Percentiles rank a stretch among this genome's conserved stretches.
These are phyloP conservation scores for Mucor lusitanicus DNA, from an alignment of 371 early-diverging fungal species.

Conservation along the genomic window DNA sequence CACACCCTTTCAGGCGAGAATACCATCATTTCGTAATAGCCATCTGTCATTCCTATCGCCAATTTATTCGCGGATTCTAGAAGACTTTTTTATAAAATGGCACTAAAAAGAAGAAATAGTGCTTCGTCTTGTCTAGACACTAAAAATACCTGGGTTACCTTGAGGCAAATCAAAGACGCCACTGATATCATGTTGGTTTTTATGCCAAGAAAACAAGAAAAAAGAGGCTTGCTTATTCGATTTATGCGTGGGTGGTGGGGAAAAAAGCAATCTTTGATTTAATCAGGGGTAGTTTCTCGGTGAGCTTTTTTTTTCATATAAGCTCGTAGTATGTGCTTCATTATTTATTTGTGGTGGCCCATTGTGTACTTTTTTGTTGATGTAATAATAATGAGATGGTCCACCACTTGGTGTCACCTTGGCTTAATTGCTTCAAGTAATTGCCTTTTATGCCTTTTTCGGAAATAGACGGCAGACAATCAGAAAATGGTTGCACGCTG, in stretches of 20 bases:
- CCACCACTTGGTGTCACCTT: not conserved
- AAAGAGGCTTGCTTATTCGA: not conserved
- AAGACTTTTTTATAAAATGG: not conserved
- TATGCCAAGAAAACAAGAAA: constrained; percentile 1
- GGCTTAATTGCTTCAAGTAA: not conserved
- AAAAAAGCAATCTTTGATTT: not conserved
- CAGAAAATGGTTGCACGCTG: too few relatives aligned
- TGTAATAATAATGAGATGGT: not conserved
- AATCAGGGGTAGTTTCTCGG: not conserved
- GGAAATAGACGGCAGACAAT: too few relatives aligned
- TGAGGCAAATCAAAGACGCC: not conserved
- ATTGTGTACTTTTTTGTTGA: not conserved
- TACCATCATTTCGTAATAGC: not conserved
- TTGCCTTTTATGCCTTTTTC: not conserved
- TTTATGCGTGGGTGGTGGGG: not conserved
- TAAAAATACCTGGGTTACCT: not conserved
- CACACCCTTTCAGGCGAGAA: not conserved
- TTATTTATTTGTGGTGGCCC: not conserved
- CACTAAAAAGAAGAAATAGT: not conserved
- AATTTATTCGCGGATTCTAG: not conserved
- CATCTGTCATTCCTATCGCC: not conserved
- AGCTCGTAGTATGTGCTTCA: not conserved
- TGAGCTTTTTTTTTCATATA: not conserved
- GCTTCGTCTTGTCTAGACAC: not conserved
- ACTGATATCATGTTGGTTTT: not conserved